Evolutionary conservation across 257 asterid genomes (phyloP), one percentile per base, ranked within the genome.

Genomic region (Anisodus tanguticus): DNA sequence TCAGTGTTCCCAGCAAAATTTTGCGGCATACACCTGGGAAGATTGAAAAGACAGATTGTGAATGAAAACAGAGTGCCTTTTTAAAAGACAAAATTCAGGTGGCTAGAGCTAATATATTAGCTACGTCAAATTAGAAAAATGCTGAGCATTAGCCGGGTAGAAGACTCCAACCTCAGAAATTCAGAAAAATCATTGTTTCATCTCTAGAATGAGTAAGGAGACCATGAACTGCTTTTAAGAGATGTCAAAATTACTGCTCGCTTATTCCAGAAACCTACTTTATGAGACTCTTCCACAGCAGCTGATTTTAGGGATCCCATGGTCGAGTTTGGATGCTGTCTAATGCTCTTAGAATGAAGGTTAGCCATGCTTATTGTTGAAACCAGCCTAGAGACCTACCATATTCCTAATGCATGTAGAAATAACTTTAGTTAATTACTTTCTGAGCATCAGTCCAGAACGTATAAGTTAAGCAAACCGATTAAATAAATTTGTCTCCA

Each of bases 11-110:
- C 97, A 58, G 98, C 98, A 87, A 94, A 94, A 89, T 94, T 93
- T 87, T 94, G 98, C 87, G 93, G 92, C 98, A 94, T 93, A 88
- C 98, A 94, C 98, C 98, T 94, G 91, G 86, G 78, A 53, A 79
- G 41, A 77, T 81, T 53, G 62, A 49, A 64, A 84, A 71, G 49
- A 77, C 78, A 31, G 35, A 62, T 22, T 19, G 2, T 53, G 4
- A 77, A 77, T 53, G 51, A 64, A 77, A 77, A 77, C 47, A 3
- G 2, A 77, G 4, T 26, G 26, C 11, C 49, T 5, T 74, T 74
- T 49, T 0, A 5, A 76, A 77, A 77, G 81, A 26, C 15, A 84
- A 72, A 67, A 59, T 45, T 58, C 72, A 55, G 55, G 82, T 16
- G 66, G 60, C 43, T 43, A 22, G 35, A 59, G 47, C 84, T 62